Evolutionary conservation across 2,329 filamentous ascomycete species (phyloP).

Genomic region (Ophiostoma australiae): DNA sequence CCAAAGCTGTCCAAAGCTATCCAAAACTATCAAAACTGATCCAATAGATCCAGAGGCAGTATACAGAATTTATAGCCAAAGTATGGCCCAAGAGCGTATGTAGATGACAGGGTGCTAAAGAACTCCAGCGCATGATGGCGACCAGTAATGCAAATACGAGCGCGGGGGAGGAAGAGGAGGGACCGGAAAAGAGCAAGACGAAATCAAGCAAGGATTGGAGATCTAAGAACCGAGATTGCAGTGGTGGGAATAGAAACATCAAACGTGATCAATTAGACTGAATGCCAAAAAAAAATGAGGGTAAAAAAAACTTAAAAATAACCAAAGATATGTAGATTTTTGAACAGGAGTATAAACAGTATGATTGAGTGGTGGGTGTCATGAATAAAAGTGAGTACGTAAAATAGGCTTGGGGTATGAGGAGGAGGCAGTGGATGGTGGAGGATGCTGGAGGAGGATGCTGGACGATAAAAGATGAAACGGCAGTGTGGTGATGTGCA

Average conservation of each 20-base stretch:
- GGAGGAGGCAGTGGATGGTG: not conserved
- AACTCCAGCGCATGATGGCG: not conserved
- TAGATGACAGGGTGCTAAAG: not conserved
- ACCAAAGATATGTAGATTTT: conserved; percentile 7
- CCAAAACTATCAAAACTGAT: not conserved
- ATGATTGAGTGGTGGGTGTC: conserved; percentile 25
- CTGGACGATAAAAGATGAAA: not conserved
- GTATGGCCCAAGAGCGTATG: not conserved
- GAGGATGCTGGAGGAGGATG: not conserved
- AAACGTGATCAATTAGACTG: not conserved
- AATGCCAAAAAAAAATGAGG: not conserved
- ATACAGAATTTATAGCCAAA: not conserved
- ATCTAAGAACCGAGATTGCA: not conserved
- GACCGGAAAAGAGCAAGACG: not conserved
- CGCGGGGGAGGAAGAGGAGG: not conserved
- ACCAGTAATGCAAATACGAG: not conserved
- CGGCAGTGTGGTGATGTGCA: not conserved
- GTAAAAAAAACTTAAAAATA: not conserved
- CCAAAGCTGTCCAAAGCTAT: not conserved
- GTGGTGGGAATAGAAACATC: conserved; percentile 1
- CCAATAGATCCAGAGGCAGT: not conserved
- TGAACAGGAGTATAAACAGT: conserved; percentile 18
- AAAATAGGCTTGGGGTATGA: conserved; percentile 13
- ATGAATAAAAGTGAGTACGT: conserved; percentile 23
- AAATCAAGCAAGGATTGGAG: not conserved